Percentiles rank a stretch among this genome's conserved stretches.
phyloP scores from a whole-genome alignment of 345 rosid genomes.

The Dovyalis caffra region DNA sequence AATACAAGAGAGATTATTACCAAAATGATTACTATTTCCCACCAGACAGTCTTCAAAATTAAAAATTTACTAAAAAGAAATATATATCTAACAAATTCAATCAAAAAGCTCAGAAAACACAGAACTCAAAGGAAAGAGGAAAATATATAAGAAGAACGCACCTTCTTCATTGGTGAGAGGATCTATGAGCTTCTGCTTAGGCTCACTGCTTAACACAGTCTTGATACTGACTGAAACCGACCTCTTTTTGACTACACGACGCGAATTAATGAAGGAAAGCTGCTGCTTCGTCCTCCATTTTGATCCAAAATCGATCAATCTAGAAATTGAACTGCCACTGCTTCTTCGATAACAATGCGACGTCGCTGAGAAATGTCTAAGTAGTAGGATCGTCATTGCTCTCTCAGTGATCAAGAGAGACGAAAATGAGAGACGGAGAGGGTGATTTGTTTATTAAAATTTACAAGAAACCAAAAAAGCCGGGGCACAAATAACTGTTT shows the following conservation, averaged over 20 bases:
- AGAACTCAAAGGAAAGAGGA: neutral
- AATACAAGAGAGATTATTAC: too few relatives aligned
- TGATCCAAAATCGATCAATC: neutral
- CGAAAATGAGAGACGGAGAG: too few relatives aligned
- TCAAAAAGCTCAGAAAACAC: too few relatives aligned
- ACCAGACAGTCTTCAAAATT: too few relatives aligned
- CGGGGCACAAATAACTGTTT: too few relatives aligned
- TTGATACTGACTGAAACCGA: constrained; percentile 12
- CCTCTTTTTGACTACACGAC: neutral
- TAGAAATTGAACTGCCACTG: neutral
- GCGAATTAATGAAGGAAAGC: constrained; percentile 7
- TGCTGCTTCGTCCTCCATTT: constrained; percentile 20
- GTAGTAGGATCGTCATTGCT: constrained; percentile 14
- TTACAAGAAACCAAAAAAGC: too few relatives aligned
- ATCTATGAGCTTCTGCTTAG: constrained; percentile 6
- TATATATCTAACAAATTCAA: too few relatives aligned
- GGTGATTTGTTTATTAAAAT: too few relatives aligned
- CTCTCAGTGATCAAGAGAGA: neutral
- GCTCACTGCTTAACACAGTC: constrained; percentile 26
- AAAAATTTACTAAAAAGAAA: too few relatives aligned
- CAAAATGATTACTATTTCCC: too few relatives aligned
- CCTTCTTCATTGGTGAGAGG: neutral
- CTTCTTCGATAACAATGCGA: neutral
- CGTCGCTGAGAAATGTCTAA: constrained; percentile 3
- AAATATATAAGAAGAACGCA: neutral